Conservation (phyloP, 2,329 filamentous ascomycete genomes). For the Knufia petricola region DNA sequence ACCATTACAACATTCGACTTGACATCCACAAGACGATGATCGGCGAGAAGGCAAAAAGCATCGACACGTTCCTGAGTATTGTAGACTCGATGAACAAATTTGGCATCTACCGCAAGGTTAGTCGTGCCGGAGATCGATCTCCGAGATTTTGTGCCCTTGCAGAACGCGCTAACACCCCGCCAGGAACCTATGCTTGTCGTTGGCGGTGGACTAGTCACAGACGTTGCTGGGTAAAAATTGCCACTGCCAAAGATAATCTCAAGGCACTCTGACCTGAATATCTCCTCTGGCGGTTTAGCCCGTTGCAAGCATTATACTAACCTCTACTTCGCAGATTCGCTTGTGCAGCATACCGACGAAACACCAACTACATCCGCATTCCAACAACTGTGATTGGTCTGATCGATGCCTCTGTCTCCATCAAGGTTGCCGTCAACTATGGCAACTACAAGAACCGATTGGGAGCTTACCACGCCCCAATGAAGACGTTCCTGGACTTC, state of each 20-base stretch:
- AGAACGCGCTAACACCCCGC: constrained; percentile 1
- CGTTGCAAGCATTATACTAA: constrained; percentile 19
- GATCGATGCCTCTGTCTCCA: constrained; percentile 65
- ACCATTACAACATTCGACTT: constrained; percentile 52
- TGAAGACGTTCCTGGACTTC: constrained; percentile 65
- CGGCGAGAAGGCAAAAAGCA: constrained; percentile 65
- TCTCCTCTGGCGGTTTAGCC: constrained; percentile 19
- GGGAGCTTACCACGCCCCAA: constrained; percentile 62
- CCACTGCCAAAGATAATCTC: constrained; percentile 35
- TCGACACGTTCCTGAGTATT: constrained; percentile 59
- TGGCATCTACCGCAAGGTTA: constrained; percentile 55
- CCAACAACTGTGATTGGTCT: constrained; percentile 67
- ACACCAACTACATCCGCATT: constrained; percentile 64
- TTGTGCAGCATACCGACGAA: constrained; percentile 61
- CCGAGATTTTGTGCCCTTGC: background rate
- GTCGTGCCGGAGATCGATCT: constrained; percentile 1
- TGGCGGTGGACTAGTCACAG: constrained; percentile 61
- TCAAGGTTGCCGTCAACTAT: constrained; percentile 72
- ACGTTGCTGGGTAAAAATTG: constrained; percentile 57
- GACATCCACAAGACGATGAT: constrained; percentile 64
- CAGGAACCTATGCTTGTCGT: constrained; percentile 57
- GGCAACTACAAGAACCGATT: constrained; percentile 67
- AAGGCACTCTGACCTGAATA: constrained; percentile 42
- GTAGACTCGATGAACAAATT: constrained; percentile 67
- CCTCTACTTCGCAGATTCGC: constrained; percentile 44